A percentile compares a stretch with the other conserved stretches of the same genome.
Evolutionary conservation across 140 eudicot species (phyloP).

Genomic region (Bidens hawaiensis): DNA sequence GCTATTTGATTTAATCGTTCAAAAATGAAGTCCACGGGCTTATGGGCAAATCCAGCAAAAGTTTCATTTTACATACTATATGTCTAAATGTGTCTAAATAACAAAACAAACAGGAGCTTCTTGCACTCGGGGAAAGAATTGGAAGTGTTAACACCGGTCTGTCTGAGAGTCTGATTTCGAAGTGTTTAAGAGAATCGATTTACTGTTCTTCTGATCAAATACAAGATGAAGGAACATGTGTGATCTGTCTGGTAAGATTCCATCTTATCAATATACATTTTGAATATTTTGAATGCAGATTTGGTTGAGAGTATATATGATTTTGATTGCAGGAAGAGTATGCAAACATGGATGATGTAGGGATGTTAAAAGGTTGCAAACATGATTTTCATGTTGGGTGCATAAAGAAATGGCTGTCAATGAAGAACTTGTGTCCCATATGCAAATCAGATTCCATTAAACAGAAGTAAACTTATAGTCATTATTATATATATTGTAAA

Average conservation of each 20-base stretch:
- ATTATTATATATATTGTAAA: conserved; percentile 2
- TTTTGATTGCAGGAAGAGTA: conserved; percentile 56
- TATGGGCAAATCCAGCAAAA: not conserved
- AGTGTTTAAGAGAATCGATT: conserved; percentile 47
- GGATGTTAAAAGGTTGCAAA: conserved; percentile 49
- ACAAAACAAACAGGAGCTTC: conserved; percentile 54
- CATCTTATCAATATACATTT: not conserved
- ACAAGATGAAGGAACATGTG: conserved; percentile 56
- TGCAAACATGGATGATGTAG: conserved; percentile 54
- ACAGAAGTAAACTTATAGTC: conserved; percentile 24
- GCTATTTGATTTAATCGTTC: not conserved
- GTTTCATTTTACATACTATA: not conserved
- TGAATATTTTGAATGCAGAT: not conserved
- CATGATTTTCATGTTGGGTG: conserved; percentile 69
- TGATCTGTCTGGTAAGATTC: conserved; percentile 62
- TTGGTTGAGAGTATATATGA: not conserved
- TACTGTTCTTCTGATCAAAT: conserved; percentile 50
- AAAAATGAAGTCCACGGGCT: not conserved
- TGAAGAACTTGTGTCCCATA: conserved; percentile 67
- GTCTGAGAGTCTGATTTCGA: conserved; percentile 40
- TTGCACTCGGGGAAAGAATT: conserved; percentile 71
- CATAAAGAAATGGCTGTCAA: conserved; percentile 55
- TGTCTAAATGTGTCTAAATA: not conserved
- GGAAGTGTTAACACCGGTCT: conserved; percentile 67
- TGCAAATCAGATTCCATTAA: conserved; percentile 51